Evolutionary conservation across 306 rosid species (phyloP), one percentile per base, ranked within the genome.

Genomic region (Cyamopsis tetragonoloba): DNA sequence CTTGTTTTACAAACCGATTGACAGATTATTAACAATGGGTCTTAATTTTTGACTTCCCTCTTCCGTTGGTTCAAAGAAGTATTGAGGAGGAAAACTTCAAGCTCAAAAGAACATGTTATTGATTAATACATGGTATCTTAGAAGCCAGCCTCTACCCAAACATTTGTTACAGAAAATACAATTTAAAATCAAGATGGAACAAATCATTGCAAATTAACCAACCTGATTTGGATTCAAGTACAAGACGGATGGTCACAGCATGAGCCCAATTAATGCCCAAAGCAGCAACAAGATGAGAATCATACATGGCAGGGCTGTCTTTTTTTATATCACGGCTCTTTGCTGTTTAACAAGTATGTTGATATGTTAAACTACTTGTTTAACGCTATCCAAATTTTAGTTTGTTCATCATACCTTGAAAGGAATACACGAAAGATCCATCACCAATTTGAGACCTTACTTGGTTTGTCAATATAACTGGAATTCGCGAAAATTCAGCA

Each of bases 201-300:
- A 73, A 37, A 44, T 59, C 30, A 14, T 14, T 14, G 77, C 44
- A 54, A 62, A 46, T 18, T 53, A 70, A 41, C 20, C 17, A 61
- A 92, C 98, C 98, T 76, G 89, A 85, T 80, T 75, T 83, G 72
- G 96, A 71, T 75, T 89, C 96, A 74, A 92, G 96, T 70, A 92
- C 91, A 54, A 92, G 88, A 48, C 96, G 96, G 62, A 92, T 82
- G 79, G 98, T 89, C 71, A 86, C 96, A 27, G 98, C 84, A 84
- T 89, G 98, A 80, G 98, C 96, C 96, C 98, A 92, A 42, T 90
- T 81, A 81, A 87, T 79, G 18, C 98, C 98, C 92, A 92, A 78
- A 61, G 96, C 98, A 75, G 96, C 92, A 79, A 92, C 95, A 70
- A 92, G 92, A 79, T 84, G 91, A 84, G 91, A 89, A 55, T 86